Evolutionary conservation across 1,284 basidiomycete species (phyloP).

Genomic region (Apiotrichum domesticum): DNA sequence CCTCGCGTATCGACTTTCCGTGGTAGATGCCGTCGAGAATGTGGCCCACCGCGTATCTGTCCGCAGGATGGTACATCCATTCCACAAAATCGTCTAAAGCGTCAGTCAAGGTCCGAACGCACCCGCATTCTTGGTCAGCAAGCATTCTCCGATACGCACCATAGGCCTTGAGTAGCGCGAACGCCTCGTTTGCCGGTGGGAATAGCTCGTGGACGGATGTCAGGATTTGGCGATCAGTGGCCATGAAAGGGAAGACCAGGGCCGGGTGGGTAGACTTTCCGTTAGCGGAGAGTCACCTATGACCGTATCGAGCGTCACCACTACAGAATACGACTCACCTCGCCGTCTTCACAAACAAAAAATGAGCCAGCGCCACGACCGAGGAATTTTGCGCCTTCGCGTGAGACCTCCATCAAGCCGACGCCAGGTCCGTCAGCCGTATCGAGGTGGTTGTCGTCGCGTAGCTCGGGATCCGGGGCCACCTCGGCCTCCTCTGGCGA

Average conservation of each 20-base stretch:
- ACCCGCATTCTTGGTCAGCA: not conserved
- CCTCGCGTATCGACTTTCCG: slow-evolving; percentile 4
- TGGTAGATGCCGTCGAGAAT: slow-evolving; percentile 15
- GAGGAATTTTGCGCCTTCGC: slow-evolving; percentile 16
- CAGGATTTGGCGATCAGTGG: slow-evolving; percentile 5
- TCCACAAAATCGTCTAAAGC: slow-evolving; percentile 15
- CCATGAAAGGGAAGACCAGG: slow-evolving; percentile 16
- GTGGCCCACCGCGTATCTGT: slow-evolving; percentile 2
- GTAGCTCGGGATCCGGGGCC: slow-evolving; percentile 2
- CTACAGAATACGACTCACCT: slow-evolving; percentile 1
- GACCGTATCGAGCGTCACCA: too few relatives aligned
- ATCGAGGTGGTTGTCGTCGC: slow-evolving; percentile 16
- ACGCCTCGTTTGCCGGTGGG: slow-evolving; percentile 10
- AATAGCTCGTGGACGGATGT: slow-evolving; percentile 12
- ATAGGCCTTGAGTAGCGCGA: slow-evolving; percentile 9
- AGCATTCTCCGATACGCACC: slow-evolving; percentile 1
- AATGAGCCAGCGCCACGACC: slow-evolving; percentile 22
- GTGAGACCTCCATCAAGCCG: slow-evolving; percentile 10
- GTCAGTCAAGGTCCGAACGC: too few relatives aligned
- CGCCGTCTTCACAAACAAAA: slow-evolving; percentile 18
- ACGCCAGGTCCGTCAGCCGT: slow-evolving; percentile 9
- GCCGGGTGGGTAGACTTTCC: slow-evolving; percentile 10
- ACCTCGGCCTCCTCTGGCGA: slow-evolving; percentile 6
- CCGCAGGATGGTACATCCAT: slow-evolving; percentile 25
- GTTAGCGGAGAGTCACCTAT: slow-evolving; percentile 6